These are phyloP conservation scores for Mucor saturninus DNA, from an alignment of 371 early-diverging fungal species.

Conservation along the genomic window DNA sequence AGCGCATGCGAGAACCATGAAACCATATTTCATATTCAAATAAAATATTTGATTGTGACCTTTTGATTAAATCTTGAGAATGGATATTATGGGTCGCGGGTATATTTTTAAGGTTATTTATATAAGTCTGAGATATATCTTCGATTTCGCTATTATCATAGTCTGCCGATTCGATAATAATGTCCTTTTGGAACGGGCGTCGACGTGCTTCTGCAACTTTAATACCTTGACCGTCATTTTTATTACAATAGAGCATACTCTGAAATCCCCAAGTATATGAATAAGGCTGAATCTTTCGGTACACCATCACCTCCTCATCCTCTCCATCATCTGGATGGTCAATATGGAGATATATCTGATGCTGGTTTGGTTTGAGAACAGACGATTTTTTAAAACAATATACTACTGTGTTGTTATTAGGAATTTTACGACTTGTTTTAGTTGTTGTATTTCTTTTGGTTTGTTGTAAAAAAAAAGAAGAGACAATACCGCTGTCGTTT, in stretches of 20 bases:
- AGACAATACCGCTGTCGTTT: slow-evolving; percentile 17
- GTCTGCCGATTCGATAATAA: slow-evolving; percentile 38
- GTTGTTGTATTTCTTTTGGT: not conserved
- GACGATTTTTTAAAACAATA: slow-evolving; percentile 40
- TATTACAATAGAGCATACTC: slow-evolving; percentile 35
- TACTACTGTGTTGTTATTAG: slow-evolving; percentile 22
- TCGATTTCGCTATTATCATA: slow-evolving; percentile 10
- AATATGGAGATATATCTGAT: slow-evolving; percentile 34
- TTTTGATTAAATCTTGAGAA: slow-evolving; percentile 37
- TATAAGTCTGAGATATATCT: slow-evolving; percentile 10
- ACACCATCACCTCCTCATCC: slow-evolving; percentile 35
- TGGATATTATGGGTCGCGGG: slow-evolving; percentile 9
- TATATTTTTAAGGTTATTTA: not conserved
- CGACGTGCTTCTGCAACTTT: slow-evolving; percentile 46
- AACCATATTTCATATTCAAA: slow-evolving; percentile 47
- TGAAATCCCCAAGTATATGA: slow-evolving; percentile 51
- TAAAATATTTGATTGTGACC: slow-evolving; percentile 38
- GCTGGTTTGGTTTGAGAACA: slow-evolving; percentile 37
- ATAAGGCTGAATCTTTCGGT: slow-evolving; percentile 45
- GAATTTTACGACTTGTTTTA: not conserved
- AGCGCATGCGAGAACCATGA: slow-evolving; percentile 38
- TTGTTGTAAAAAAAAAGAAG: slow-evolving; percentile 13
- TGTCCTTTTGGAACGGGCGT: slow-evolving; percentile 44
- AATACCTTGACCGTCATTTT: slow-evolving; percentile 12
- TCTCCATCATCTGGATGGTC: slow-evolving; percentile 8